Base-by-base conservation (phyloP, 2,329 filamentous ascomycete species). In the Phaeosphaeria sp. region DNA sequence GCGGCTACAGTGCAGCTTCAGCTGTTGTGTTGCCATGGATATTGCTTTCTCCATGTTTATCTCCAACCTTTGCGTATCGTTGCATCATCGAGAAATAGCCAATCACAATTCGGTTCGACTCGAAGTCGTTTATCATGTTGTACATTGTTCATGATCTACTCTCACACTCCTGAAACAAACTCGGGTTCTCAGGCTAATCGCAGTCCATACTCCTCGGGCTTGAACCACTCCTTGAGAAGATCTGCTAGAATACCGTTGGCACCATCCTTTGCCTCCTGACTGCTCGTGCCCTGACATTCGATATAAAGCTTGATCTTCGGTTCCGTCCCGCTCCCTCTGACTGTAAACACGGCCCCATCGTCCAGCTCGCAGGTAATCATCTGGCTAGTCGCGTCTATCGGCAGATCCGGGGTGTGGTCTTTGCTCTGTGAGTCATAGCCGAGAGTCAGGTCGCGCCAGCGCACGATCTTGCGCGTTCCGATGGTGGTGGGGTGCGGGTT, bases 221-320 rank as follows among this genome's bases (percentile, higher is more conserved):
- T 75, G 56, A 85, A 84, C 83, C 83, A 85, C 61, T 84, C 82
- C 39, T 55, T 69, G 59, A 83, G 60, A 55, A 85, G 62, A 71
- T 81, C 78, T 17, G 72, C 62, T 49, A 81, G 64, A n/a, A 84
- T 81, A 43, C 77, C 78, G 21, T 81, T 68, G 5, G 83, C 83
- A 9, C 76, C 74, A 15, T 54, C 60, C 59, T 79, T 81, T 13
- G 82, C 83, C 50, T 74, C 74, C 20, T 75, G 76, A 15, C 75
- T 74, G 11, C 73, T 79, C 44, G 68, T 70, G 2, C 76, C 80
- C 51, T 75, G 79, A 44, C 79, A 81, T 61, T 85, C 83, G 51
- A 85, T 82, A 63, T 85, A 85, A 46, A 85, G 65, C 71, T 89
- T 89, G 60, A 89, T 87, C 78, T 89, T 89, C 0, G 87, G 87